Evolutionary conservation across 495 filamentous ascomycete genomes (phyloP), one percentile per base, ranked within the genome.

Genomic region (Xeromyces bisporus): DNA sequence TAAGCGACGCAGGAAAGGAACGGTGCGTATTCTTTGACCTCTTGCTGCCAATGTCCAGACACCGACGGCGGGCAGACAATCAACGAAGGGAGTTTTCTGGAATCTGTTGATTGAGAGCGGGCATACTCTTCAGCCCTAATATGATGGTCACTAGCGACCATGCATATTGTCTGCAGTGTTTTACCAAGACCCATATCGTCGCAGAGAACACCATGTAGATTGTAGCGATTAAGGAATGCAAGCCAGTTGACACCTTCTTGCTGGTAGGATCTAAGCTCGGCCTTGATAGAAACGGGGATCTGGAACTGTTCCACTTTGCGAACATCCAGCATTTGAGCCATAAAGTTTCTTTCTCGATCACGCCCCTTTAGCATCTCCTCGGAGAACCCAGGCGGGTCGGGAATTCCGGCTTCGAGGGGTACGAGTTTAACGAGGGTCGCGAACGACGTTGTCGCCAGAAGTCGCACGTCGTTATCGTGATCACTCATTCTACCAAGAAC

Each of bases 201-300:
- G 49, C 89, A 97, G 32, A 97, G 82, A 56, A 97, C 93, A 23
- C 89, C 89, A 41, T 97, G 89, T 10, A 97, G 71, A 50, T 96
- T 83, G 47, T 93, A 97, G 23, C 83, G 85, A 46, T 96, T 97
- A 41, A 97, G 75, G 63, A 97, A 97, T 29, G 86, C 73, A 27
- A 97, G 76, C 89, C 89, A 97, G 47, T 96, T 97, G 53, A 97
- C 86, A 53, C 89, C 89, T 27, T 97, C 89, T 52, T 97, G 89
- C 51, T 97, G 89, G 46, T 97, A 97, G 1, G 85, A 89, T 39
- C 89, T 76, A 14, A 97, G 69, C 31, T 87, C 80, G 0, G 89
- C 91, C 55, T 96, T 96, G 55, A 97, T 97, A 21, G 84, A 75
- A 32, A 97, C 91, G 2, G 91, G 89, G 27, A 97, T 81, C 32